Base-by-base conservation (phyloP, 129 eudicot genomes). In the Apium graveolens region DNA sequence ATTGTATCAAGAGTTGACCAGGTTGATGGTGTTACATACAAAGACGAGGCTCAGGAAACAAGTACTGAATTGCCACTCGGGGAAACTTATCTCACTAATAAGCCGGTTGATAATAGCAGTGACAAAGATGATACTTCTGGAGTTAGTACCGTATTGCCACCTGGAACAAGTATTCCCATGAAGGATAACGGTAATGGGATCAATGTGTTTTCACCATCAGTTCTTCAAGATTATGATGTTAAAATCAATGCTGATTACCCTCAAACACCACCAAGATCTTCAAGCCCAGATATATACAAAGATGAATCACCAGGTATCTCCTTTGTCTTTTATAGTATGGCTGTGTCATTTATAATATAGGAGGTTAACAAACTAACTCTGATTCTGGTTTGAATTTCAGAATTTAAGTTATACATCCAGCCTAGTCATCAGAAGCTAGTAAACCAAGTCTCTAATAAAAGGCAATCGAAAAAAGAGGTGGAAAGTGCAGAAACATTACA, bases 261-360 rank as follows among this genome's bases (percentile, higher is more conserved):
- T 21, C 76, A 46, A 62, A 80, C 86, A 12, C 88, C 88, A 29
- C 83, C 85, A 18, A 86, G 90, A 83, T 87, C 97, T 76, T 86
- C 87, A 9, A 90, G 94, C 76, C 87, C 93, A 14, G 96, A 90
- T 79, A 73, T 82, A n/a, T 94, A 90, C 49, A 86, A 86, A 37
- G 87, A 87, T 9, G 92, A 88, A 66, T 81, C 77, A 44, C 79
- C 93, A 84, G 97, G 98, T 94, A 57, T 43, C 13, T 70, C 70
- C 70, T 49, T 62, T 41, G 70, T 42, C 29, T 62, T n/a, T 3
- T 5, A 31, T 20, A 17, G 38, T 6, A 39, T 66, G 37, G 21
- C 18, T 38, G 20, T 68, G 16, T 49, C 27, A 31, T 24, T 38
- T 78, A 57, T 26, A 45, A 42, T 73, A 5, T 72, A 31, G 31